Percentiles rank a stretch among this genome's conserved stretches.
Conservation (phyloP, 352 stramenopile genomes). For the Phytopythium chamaehyphon region DNA sequence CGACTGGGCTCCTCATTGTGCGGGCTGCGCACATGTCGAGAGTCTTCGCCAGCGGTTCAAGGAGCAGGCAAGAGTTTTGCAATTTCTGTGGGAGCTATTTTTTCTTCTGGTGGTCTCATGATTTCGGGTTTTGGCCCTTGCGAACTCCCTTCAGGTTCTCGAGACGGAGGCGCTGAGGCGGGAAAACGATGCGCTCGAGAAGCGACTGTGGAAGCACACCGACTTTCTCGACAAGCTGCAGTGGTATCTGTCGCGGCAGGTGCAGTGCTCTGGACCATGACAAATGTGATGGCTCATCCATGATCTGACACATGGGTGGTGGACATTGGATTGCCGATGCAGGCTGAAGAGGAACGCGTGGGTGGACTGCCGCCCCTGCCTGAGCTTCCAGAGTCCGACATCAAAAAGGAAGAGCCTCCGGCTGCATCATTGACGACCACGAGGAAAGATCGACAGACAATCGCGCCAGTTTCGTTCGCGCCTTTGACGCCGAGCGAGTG, state of each 20-base stretch:
- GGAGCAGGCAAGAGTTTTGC: conserved; percentile 9
- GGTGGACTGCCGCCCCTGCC: background rate
- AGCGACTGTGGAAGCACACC: conserved; percentile 18
- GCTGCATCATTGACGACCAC: conserved; percentile 2
- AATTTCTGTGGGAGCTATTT: background rate
- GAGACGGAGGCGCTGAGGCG: conserved; percentile 19
- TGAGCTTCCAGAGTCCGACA: background rate
- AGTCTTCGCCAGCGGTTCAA: conserved; percentile 2
- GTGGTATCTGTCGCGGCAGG: conserved; percentile 11
- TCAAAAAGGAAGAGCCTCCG: background rate
- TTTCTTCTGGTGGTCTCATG: conserved; percentile 13
- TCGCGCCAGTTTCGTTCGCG: conserved; percentile 17
- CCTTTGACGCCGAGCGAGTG: conserved; percentile 23
- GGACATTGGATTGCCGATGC: background rate
- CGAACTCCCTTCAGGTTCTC: conserved; percentile 9
- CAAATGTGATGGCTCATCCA: too few relatives aligned
- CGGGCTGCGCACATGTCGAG: conserved; percentile 8
- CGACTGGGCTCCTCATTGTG: background rate
- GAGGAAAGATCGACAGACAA: background rate
- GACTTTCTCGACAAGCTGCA: conserved; percentile 23
- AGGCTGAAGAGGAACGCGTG: conserved; percentile 2
- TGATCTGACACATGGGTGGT: too few relatives aligned
- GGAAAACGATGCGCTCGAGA: conserved; percentile 23
- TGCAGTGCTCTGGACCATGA: background rate
- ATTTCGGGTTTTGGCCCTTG: too few relatives aligned